These are phyloP conservation scores for Botrytis hyacinthi DNA, from an alignment of 2,329 filamentous ascomycete genomes.

Conservation along the genomic window DNA sequence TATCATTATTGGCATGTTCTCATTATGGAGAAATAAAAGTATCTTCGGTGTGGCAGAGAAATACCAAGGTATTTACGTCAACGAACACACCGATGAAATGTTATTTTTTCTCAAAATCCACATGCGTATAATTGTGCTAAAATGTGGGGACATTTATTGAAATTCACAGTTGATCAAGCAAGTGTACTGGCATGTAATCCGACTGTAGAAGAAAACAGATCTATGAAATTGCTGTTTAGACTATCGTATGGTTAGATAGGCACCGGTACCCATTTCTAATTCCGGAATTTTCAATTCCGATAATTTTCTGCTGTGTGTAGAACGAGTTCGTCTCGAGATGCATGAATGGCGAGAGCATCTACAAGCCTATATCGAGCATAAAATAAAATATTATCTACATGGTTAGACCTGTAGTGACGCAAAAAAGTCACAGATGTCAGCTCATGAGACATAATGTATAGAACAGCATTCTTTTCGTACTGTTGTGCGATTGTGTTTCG, in stretches of 20 bases:
- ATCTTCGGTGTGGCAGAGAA: background rate
- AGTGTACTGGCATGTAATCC: fast-evolving
- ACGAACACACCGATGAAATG: background rate
- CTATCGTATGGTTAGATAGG: background rate
- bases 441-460: background rate
- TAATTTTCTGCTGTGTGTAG: background rate
- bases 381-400: background rate
- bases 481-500: background rate
- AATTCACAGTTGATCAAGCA: background rate
- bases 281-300: background rate
- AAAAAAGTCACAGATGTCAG: background rate
- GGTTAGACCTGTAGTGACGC: background rate
- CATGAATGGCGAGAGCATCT: background rate
- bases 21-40: background rate
- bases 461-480: background rate
- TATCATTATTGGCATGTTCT: background rate
- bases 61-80: background rate
- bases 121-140: background rate
- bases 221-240: background rate
- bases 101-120: background rate
- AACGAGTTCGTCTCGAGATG: background rate
- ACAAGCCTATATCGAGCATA: fast-evolving
- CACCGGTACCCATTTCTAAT: fast-evolving
- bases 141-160: background rate
- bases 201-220: background rate